phyloP scores from a whole-genome alignment of 1,139 yeast genomes.

The Chernovozyma sophiae-reginae region DNA sequence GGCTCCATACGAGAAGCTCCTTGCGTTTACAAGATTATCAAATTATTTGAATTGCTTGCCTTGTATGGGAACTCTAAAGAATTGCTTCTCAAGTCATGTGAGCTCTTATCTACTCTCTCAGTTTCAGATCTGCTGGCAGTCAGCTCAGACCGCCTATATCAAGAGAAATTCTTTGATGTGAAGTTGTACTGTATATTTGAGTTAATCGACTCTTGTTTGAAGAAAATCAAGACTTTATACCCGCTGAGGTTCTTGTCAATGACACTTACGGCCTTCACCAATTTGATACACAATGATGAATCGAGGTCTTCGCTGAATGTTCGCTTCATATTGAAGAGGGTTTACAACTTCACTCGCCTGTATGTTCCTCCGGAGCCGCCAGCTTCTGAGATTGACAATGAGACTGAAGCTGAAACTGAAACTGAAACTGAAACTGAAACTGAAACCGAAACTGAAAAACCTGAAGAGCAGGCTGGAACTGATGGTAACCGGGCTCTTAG shows the following conservation, averaged over 20 bases:
- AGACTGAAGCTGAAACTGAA: background rate
- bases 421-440: background rate
- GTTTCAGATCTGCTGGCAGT: conserved; percentile 14
- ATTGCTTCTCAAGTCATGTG: conserved; percentile 65
- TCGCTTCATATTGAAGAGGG: conserved; percentile 52
- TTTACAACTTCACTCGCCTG: conserved; percentile 43
- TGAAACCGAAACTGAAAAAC: conserved; percentile 16
- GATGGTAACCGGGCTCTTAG: too few relatives aligned
- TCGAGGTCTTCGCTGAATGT: conserved; percentile 23
- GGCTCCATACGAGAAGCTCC: conserved; percentile 28
- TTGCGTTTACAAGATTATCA: conserved; percentile 34
- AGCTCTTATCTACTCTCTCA: conserved; percentile 39
- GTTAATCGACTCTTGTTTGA: conserved; percentile 49
- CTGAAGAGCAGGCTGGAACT: conserved; percentile 34
- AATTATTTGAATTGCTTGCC: conserved; percentile 57
- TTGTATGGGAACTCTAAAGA: conserved; percentile 75
- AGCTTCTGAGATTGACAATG: conserved; percentile 16
- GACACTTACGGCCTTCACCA: conserved; percentile 53
- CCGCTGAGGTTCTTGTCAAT: conserved; percentile 77
- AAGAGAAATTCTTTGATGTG: conserved; percentile 44
- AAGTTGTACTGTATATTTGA: conserved; percentile 64
- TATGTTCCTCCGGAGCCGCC: conserved; percentile 35
- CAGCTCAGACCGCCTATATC: conserved; percentile 3
- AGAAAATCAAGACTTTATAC: conserved; percentile 55
- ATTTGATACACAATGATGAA: conserved; percentile 41